Conservation (phyloP, 2,329 filamentous ascomycete species). For the Curvularia spicifera region DNA sequence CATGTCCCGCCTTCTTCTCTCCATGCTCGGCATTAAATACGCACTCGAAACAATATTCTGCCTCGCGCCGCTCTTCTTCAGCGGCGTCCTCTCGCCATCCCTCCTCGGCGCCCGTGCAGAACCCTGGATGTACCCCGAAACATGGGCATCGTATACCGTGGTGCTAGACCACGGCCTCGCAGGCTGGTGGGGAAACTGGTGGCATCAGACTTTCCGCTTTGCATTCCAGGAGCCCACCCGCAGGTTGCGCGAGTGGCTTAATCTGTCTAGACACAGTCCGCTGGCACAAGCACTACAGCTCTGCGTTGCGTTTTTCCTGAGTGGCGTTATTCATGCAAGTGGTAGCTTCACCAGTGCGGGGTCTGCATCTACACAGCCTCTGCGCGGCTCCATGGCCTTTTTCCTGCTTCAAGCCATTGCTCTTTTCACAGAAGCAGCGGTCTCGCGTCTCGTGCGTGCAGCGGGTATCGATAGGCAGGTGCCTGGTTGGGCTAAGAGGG, state of each 20-base stretch:
- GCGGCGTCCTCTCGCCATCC: conserved; percentile 63
- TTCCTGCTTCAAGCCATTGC: conserved; percentile 75
- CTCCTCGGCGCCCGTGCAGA: conserved; percentile 66
- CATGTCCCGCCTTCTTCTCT: conserved; percentile 64
- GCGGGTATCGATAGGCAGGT: conserved; percentile 45
- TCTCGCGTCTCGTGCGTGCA: conserved; percentile 36
- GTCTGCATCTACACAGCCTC: conserved; percentile 50
- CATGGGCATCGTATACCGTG: conserved; percentile 60
- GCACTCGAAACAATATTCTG: conserved; percentile 68
- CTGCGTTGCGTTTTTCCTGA: conserved; percentile 67
- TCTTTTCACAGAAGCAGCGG: conserved; percentile 62
- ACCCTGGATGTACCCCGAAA: conserved; percentile 67
- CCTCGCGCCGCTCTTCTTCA: conserved; percentile 66
- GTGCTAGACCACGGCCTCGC: conserved; percentile 73
- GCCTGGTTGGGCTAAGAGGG: conserved; percentile 57
- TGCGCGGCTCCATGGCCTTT: conserved; percentile 65
- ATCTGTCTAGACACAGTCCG: conserved; percentile 42
- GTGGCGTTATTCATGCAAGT: conserved; percentile 71
- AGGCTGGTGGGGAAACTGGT: conserved; percentile 84
- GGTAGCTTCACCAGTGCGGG: conserved; percentile 73
- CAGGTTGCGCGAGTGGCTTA: conserved; percentile 51
- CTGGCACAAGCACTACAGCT: conserved; percentile 52
- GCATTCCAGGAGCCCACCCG: conserved; percentile 68
- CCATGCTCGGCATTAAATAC: conserved; percentile 62
- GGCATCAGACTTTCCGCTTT: conserved; percentile 89